Conservation (phyloP, 768 basidiomycete species). For the Trametes gibbosa region DNA sequence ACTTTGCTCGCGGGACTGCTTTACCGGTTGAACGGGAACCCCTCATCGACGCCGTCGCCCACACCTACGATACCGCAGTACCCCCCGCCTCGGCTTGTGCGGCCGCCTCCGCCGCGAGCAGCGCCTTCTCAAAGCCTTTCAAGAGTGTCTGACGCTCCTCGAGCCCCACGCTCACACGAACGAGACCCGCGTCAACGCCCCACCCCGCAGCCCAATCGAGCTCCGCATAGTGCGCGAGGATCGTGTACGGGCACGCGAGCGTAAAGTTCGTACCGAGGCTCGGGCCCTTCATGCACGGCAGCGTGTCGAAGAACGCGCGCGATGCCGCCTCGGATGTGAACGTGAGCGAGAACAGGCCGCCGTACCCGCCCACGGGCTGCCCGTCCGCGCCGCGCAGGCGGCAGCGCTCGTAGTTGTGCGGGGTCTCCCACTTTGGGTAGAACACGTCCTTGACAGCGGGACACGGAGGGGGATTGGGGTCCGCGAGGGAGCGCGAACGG, state of each 20-base stretch:
- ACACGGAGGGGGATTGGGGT: slow-evolving; percentile 22
- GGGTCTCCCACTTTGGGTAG: slow-evolving; percentile 83
- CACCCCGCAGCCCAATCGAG: slow-evolving; percentile 88
- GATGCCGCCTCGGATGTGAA: slow-evolving; percentile 72
- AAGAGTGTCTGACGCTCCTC: slow-evolving; percentile 65
- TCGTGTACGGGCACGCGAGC: slow-evolving; percentile 88
- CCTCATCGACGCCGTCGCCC: not conserved
- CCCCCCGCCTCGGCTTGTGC: not conserved
- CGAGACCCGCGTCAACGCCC: slow-evolving; percentile 81
- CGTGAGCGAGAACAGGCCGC: slow-evolving; percentile 84
- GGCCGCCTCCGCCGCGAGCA: slow-evolving; percentile 65
- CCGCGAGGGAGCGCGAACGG: slow-evolving; percentile 48
- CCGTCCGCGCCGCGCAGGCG: slow-evolving; percentile 39
- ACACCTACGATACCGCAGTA: not conserved
- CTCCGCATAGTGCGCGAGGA: slow-evolving; percentile 88
- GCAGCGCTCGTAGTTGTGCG: slow-evolving; percentile 68
- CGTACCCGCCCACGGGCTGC: slow-evolving; percentile 53
- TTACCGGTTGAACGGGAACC: slow-evolving; percentile 11
- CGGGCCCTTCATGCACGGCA: slow-evolving; percentile 87
- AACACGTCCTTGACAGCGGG: slow-evolving; percentile 77
- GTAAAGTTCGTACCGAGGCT: slow-evolving; percentile 95
- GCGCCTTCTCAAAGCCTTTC: slow-evolving; percentile 56
- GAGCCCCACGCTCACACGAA: slow-evolving; percentile 89
- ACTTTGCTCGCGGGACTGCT: not conserved
- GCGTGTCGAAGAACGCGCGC: slow-evolving; percentile 77